Percentiles rank a stretch among this genome's conserved stretches.
Conservation (phyloP, 2,329 filamentous ascomycete genomes). For the Pyrenophora tritici-repentis region DNA sequence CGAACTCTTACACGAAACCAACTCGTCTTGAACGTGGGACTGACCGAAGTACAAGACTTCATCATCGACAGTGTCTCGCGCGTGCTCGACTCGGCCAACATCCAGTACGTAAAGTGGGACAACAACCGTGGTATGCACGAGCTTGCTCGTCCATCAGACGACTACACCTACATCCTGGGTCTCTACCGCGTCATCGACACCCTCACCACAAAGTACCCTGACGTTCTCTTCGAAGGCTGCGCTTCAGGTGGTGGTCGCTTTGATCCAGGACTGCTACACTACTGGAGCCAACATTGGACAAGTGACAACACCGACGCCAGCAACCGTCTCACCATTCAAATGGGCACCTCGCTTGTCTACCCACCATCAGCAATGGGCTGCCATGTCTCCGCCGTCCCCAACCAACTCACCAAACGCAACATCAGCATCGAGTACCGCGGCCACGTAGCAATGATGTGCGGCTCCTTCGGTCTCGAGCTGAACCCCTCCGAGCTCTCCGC, state of each 20-base stretch:
- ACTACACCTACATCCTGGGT: conserved; percentile 67
- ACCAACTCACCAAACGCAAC: conserved; percentile 60
- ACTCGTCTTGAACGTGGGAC: conserved; percentile 65
- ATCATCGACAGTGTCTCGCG: conserved; percentile 62
- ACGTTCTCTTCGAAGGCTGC: conserved; percentile 70
- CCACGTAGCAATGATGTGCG: conserved; percentile 71
- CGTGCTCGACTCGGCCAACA: conserved; percentile 59
- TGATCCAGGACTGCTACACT: conserved; percentile 66
- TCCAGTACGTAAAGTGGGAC: conserved; percentile 70
- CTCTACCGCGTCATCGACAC: conserved; percentile 66
- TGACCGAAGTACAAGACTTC: conserved; percentile 66
- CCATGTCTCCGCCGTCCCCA: conserved; percentile 67
- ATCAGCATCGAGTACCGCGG: conserved; percentile 65
- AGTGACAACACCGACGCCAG: conserved; percentile 68
- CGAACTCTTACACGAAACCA: conserved; percentile 63
- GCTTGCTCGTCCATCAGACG: conserved; percentile 57
- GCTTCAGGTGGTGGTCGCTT: conserved; percentile 69
- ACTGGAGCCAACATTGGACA: conserved; percentile 69
- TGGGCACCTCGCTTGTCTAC: conserved; percentile 67
- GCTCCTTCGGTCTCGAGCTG: conserved; percentile 68
- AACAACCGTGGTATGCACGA: conserved; percentile 70
- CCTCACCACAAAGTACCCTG: conserved; percentile 63
- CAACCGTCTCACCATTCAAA: conserved; percentile 65
- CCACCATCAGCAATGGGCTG: conserved; percentile 68
- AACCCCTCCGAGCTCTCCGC: conserved; percentile 59